These are phyloP conservation scores for Leccinum discolor DNA, from an alignment of 1,284 basidiomycete genomes.

Conservation along the genomic window DNA sequence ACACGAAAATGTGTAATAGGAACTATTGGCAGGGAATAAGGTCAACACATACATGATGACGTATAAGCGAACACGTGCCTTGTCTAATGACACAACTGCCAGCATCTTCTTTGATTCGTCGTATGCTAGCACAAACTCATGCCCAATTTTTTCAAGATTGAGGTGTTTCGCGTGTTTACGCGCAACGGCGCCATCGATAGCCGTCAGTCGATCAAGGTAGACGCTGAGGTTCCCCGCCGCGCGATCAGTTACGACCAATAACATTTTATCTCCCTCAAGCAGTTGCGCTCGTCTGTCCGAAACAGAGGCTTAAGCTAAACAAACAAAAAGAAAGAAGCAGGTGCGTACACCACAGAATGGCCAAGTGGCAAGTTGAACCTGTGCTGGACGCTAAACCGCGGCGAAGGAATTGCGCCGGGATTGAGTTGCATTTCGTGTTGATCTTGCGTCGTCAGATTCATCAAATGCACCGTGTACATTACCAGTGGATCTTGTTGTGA, in stretches of 20 bases:
- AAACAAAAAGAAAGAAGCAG: not conserved
- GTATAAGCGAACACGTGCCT: constrained; percentile 30
- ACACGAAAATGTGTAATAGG: constrained; percentile 44
- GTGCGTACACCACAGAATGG: constrained; percentile 37
- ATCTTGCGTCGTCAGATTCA: constrained; percentile 44
- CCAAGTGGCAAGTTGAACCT: constrained; percentile 39
- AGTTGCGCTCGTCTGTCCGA: constrained; percentile 36
- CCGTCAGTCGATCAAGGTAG: constrained; percentile 38
- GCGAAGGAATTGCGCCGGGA: constrained; percentile 37
- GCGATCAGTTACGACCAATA: constrained; percentile 43
- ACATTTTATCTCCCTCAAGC: constrained; percentile 39
- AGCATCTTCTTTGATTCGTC: constrained; percentile 52
- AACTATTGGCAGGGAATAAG: constrained; percentile 20
- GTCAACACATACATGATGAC: not conserved
- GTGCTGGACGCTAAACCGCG: constrained; percentile 26
- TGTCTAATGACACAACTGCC: constrained; percentile 41
- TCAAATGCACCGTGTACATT: constrained; percentile 36
- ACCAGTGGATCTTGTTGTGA: constrained; percentile 25
- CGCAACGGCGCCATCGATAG: constrained; percentile 35
- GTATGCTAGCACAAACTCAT: constrained; percentile 43
- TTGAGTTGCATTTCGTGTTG: constrained; percentile 43
- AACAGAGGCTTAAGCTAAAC: not conserved
- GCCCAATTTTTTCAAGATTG: constrained; percentile 46
- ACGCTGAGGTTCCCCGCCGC: constrained; percentile 32
- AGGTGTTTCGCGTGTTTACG: constrained; percentile 33